Evolutionary conservation across 768 basidiomycete species (phyloP).

Genomic region (Termitomyces sp.): DNA sequence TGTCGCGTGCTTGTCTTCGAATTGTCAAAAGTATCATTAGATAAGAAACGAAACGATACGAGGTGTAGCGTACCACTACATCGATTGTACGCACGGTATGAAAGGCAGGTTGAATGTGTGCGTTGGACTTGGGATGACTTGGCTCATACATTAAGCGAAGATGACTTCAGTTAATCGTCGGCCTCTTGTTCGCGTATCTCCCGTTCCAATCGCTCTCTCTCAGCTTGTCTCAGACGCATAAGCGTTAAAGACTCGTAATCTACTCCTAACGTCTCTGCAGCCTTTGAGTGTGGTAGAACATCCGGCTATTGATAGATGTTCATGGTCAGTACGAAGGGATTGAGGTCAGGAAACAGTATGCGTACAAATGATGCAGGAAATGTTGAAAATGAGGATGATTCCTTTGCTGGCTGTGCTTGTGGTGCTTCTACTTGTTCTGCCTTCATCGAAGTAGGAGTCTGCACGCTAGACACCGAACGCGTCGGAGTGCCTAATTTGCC

Average conservation of each 20-base stretch:
- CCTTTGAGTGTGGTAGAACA: constrained; percentile 20
- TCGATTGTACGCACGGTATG: not conserved
- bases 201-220: constrained; percentile 67
- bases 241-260: constrained; percentile 80
- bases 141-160: not conserved
- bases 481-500: constrained; percentile 47
- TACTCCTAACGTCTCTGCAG: constrained; percentile 31
- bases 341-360: constrained; percentile 1
- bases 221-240: constrained; percentile 77
- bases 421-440: constrained; percentile 19
- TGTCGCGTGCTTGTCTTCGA: not conserved
- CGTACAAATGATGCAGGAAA: constrained; percentile 57
- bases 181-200: constrained; percentile 73
- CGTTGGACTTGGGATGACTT: not conserved
- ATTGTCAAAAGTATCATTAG: not conserved
- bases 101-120: too few species aligned
- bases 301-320: constrained; percentile 18
- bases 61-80: not conserved
- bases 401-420: constrained; percentile 21
- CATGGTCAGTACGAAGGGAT: not conserved
- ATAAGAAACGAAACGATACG: not conserved
- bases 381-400: constrained; percentile 46
- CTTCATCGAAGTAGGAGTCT: not conserved
- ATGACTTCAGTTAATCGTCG: constrained; percentile 19
- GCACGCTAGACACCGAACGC: not conserved